These are phyloP conservation scores for Helianthus annuus DNA, from an alignment of 129 eudicot species.

Conservation along the genomic window DNA sequence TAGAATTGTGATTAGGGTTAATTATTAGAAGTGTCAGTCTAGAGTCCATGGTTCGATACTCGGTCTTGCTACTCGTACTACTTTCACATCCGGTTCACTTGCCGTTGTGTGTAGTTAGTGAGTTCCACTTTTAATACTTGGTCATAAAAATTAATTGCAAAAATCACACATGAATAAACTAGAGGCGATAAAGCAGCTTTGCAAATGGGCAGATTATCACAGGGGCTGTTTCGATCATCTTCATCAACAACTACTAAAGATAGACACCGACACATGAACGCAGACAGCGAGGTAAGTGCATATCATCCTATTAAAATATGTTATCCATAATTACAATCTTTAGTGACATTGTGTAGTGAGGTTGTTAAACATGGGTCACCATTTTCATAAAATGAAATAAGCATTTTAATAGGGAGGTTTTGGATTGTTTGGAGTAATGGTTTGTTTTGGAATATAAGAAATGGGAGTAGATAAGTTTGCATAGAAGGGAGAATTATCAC, in stretches of 20 bases:
- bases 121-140: no score
- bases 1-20: no score
- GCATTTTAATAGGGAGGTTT: background rate
- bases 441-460: conserved; percentile 23
- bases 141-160: no score
- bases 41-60: no score
- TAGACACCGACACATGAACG: background rate
- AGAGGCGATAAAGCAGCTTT: conserved; percentile 79
- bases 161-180: no score
- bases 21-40: no score
- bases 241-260: conserved; percentile 36
- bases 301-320: background rate
- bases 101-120: no score
- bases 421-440: conserved; percentile 18
- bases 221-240: conserved; percentile 51
- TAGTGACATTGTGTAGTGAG: background rate
- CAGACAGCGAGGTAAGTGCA: conserved; percentile 11
- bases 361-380: background rate
- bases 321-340: background rate
- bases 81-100: no score
- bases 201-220: conserved; percentile 74
- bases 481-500: background rate
- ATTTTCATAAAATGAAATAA: background rate
- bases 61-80: no score
- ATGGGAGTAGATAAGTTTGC: conserved; percentile 27